A percentile compares a stretch with the other conserved stretches of the same genome.
phyloP scores from a whole-genome alignment of 2,329 filamentous ascomycete genomes.

The Xylaria multiplex region DNA sequence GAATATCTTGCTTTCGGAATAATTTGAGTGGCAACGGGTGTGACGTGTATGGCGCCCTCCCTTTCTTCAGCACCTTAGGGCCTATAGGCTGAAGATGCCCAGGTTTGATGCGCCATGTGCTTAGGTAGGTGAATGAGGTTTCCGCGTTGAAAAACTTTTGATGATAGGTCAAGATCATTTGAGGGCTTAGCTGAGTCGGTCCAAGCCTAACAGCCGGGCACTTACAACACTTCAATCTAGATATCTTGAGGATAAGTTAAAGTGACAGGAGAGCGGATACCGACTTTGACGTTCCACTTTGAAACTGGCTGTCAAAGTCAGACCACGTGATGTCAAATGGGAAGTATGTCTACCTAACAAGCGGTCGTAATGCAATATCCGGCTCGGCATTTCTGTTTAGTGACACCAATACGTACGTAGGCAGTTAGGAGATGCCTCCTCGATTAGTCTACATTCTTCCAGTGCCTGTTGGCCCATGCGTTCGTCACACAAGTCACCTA shows the following conservation, averaged over 20 bases:
- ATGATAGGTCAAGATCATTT: conserved; percentile 10
- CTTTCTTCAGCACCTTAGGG: background rate
- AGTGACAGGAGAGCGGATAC: conserved; percentile 8
- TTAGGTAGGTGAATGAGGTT: conserved; percentile 1
- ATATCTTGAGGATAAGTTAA: background rate
- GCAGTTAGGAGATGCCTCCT: background rate
- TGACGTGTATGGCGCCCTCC: conserved; percentile 18
- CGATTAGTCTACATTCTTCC: background rate
- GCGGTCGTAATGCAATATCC: conserved; percentile 1
- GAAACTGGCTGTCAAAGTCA: background rate
- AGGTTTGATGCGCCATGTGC: conserved; percentile 12
- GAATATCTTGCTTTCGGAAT: background rate
- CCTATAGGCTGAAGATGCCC: background rate
- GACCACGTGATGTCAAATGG: conserved; percentile 8
- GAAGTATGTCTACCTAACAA: background rate
- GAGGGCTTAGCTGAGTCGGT: background rate
- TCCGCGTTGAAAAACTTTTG: conserved; percentile 2
- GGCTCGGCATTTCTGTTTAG: background rate
- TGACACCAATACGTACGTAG: background rate
- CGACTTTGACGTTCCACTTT: conserved; percentile 1
- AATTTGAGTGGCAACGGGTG: conserved; percentile 11
- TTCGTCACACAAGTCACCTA: background rate
- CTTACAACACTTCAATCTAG: background rate
- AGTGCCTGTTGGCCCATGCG: background rate
- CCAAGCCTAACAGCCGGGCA: conserved; percentile 4